Evolutionary conservation across 108 stramenopile genomes (phyloP).

Genomic region (Aureococcus anophagefferens): DNA sequence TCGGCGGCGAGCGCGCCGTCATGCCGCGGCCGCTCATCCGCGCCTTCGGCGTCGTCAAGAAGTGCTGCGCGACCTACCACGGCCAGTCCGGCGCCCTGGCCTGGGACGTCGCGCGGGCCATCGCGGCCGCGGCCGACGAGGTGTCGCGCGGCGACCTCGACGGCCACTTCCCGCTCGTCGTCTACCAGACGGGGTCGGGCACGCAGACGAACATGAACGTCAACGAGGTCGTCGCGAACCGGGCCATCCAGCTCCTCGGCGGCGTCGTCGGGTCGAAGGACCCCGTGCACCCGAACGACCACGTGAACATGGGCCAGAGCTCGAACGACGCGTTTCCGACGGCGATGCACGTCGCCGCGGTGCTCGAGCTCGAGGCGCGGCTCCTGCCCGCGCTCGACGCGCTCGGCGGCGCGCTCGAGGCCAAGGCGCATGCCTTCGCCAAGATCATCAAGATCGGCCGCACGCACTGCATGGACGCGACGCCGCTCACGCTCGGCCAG

Average conservation of each 20-base stretch:
- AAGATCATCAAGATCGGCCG: conserved; percentile 55
- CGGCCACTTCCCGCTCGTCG: conserved; percentile 87
- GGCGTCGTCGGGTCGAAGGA: conserved; percentile 72
- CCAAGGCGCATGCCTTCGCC: conserved; percentile 29
- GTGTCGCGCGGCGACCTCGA: conserved; percentile 78
- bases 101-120: too few relatives aligned
- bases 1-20: too few relatives aligned
- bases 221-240: conserved; percentile 93
- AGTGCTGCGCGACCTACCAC: too few relatives aligned
- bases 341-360: conserved; percentile 95
- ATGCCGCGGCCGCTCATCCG: too few relatives aligned
- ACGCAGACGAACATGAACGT: conserved; percentile 99
- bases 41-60: too few relatives aligned
- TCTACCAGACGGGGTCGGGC: conserved; percentile 90
- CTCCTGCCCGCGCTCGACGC: conserved; percentile 27
- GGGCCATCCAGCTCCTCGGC: conserved; percentile 85
- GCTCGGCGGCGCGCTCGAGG: conserved; percentile 25
- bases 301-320: conserved; percentile 92
- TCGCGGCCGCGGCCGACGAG: too few relatives aligned
- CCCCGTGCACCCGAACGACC: conserved; percentile 95
- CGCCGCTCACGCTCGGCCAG: conserved; percentile 54
- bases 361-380: too few relatives aligned
- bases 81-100: too few relatives aligned
- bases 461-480: conserved; percentile 55
- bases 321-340: conserved; percentile 92